Base-by-base conservation (phyloP, 306 rosid genomes). In the Casuarina glauca region DNA sequence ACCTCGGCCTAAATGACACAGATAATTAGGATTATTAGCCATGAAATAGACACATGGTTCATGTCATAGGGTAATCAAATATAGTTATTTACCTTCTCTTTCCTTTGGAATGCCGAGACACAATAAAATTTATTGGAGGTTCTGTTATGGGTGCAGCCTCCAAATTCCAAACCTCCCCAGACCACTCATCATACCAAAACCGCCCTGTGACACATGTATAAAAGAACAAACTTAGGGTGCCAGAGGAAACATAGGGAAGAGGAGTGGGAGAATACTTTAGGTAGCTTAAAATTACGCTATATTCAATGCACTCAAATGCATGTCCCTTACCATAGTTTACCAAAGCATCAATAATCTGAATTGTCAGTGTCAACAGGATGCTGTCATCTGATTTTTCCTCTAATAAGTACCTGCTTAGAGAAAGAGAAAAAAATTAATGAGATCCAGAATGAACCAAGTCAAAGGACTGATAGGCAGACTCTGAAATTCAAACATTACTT, bases 161-260 rank as follows among this genome's bases (percentile, higher is more conserved):
- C 78, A 93, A 83, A 89, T 93, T 93, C 99, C 99, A 96, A 80
- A 96, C 87, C 88, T 91, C 97, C 86, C 98, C 90, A 74, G 91
- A 86, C 99, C 99, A 96, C 70, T 87, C 97, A 74, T 96, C 99
- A 82, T 84, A 96, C 78, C 93, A 97, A 86, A 86, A 82, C 84
- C 97, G 90, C 78, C 98, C 99, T 96, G 85, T 60, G 76, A 38
- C 35, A 32, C 58, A 83, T 4, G 0, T 6, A 66, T 13, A 66
- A 17, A 39, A 9, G 46, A 8, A 39, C 5, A 63, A 64, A 66
- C 41, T 58, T 3, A 66, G 36, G 71, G 71, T 66, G 11, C 16
- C 13, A 66, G 15, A 41, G 49, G 49, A 42, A 17, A 41, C 17
- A 66, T 13, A 66, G 32, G 50, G 15, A 32, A 36, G 36, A 13